Evolutionary conservation across 352 stramenopile species (phyloP).

Genomic region (Phytophthora cryptogea): DNA sequence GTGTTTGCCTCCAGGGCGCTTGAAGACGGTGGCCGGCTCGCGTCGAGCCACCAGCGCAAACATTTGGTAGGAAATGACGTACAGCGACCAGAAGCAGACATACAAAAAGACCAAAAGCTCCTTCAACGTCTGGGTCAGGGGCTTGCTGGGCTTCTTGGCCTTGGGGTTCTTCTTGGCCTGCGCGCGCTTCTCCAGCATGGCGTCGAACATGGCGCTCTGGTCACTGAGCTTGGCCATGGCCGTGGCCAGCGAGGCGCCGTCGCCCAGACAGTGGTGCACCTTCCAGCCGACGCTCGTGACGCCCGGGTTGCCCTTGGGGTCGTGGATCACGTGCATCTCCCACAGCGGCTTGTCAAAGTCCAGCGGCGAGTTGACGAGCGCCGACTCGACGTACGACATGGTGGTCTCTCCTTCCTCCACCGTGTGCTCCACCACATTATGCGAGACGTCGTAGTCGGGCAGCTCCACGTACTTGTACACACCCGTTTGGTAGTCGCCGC

Average conservation of each 20-base stretch:
- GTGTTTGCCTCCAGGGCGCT: slow-evolving; percentile 51
- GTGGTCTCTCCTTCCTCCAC: slow-evolving; percentile 56
- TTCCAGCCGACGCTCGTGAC: slow-evolving; percentile 70
- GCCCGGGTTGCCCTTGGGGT: slow-evolving; percentile 29
- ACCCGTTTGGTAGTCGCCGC: slow-evolving; percentile 39
- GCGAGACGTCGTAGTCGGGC: slow-evolving; percentile 51
- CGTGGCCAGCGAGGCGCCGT: slow-evolving; percentile 67
- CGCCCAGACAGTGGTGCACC: slow-evolving; percentile 79
- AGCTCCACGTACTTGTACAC: slow-evolving; percentile 66
- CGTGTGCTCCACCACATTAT: slow-evolving; percentile 63
- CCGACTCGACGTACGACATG: slow-evolving; percentile 66
- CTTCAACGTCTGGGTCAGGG: slow-evolving; percentile 29
- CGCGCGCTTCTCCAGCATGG: slow-evolving; percentile 59
- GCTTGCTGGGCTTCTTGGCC: slow-evolving; percentile 37
- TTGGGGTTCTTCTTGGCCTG: slow-evolving; percentile 36
- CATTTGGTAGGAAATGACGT: slow-evolving; percentile 63
- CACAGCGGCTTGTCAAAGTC: slow-evolving; percentile 75
- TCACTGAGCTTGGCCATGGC: slow-evolving; percentile 75
- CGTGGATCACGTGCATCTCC: slow-evolving; percentile 71
- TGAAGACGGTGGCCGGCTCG: slow-evolving; percentile 73
- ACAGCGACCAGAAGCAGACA: slow-evolving; percentile 59
- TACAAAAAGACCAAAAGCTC: slow-evolving; percentile 34
- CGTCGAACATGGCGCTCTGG: slow-evolving; percentile 63
- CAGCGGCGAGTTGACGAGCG: slow-evolving; percentile 67
- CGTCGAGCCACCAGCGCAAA: slow-evolving; percentile 45